phyloP scores from a whole-genome alignment of 495 filamentous ascomycete species.

The Acidiella bohemica region DNA sequence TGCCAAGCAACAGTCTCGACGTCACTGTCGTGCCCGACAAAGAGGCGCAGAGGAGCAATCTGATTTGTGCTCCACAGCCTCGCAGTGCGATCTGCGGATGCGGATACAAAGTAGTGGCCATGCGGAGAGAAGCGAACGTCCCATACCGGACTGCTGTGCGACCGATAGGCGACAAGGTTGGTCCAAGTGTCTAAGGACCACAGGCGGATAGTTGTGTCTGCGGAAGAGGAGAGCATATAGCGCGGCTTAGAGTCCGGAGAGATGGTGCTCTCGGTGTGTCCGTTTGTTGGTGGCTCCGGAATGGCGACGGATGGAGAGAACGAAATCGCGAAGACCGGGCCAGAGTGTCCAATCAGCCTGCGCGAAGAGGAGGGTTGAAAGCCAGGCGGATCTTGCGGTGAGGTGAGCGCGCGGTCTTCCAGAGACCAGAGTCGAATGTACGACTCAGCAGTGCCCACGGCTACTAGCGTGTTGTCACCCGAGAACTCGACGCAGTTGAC shows the following conservation, averaged over 20 bases:
- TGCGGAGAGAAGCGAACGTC: slow-evolving; percentile 82
- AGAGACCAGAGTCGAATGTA: slow-evolving; percentile 90
- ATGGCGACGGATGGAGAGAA: slow-evolving; percentile 67
- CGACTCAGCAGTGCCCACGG: slow-evolving; percentile 77
- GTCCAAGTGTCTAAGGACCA: slow-evolving; percentile 88
- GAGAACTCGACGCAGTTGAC: slow-evolving; percentile 89
- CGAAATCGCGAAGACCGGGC: slow-evolving; percentile 72
- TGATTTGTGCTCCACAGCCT: slow-evolving; percentile 85
- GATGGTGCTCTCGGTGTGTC: slow-evolving; percentile 40
- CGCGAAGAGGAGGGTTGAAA: slow-evolving; percentile 49
- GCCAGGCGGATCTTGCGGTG: slow-evolving; percentile 33
- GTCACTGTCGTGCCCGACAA: slow-evolving; percentile 80
- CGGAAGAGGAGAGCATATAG: slow-evolving; percentile 73
- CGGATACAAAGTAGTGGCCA: slow-evolving; percentile 88
- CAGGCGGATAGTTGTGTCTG: slow-evolving; percentile 72
- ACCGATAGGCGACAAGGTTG: slow-evolving; percentile 83
- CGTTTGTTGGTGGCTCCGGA: slow-evolving; percentile 34
- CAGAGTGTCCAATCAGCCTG: slow-evolving; percentile 84
- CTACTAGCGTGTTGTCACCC: slow-evolving; percentile 69
- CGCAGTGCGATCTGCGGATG: slow-evolving; percentile 74
- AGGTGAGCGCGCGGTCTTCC: slow-evolving; percentile 54
- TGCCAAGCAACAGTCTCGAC: slow-evolving; percentile 81
- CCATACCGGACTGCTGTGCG: slow-evolving; percentile 77
- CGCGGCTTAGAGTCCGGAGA: slow-evolving; percentile 24
- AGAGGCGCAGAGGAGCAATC: slow-evolving; percentile 73